Evolutionary conservation across 371 early-diverging fungal genomes (phyloP).

Genomic region (Mucor lusitanicus): DNA sequence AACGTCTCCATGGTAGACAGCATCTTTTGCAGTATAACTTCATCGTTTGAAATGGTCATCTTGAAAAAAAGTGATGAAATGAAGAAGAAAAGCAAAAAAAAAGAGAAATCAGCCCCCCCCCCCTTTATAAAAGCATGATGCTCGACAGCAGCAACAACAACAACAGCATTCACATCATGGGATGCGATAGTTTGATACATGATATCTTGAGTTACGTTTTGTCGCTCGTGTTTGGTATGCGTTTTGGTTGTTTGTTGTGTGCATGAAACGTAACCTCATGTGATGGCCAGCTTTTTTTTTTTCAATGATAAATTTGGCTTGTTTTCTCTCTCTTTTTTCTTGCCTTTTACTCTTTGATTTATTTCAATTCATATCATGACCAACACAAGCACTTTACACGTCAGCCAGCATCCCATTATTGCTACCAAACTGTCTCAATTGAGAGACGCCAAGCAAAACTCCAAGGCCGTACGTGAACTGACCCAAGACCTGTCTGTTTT

Average conservation of each 20-base stretch:
- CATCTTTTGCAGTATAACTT: conserved; percentile 28
- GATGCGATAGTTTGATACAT: not conserved
- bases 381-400: conserved; percentile 21
- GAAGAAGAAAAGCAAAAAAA: not conserved
- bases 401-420: conserved; percentile 71
- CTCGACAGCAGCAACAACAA: not conserved
- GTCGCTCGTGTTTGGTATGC: not conserved
- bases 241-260: not conserved
- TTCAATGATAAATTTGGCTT: not conserved
- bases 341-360: conserved; percentile 14
- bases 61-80: conserved; percentile 1
- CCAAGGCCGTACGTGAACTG: conserved; percentile 73
- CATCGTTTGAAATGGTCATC: conserved; percentile 34
- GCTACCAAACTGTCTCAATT: conserved; percentile 72
- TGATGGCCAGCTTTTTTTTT: not conserved
- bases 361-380: conserved; percentile 14
- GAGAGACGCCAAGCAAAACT: conserved; percentile 54
- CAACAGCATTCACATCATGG: conserved; percentile 2
- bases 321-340: conserved; percentile 5
- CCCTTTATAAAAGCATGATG: conserved; percentile 5
- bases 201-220: not conserved
- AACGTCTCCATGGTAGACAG: conserved; percentile 31
- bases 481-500: conserved; percentile 63
- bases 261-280: conserved; percentile 1
- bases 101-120: not conserved